phyloP scores from a whole-genome alignment of 768 basidiomycete species.

The Trametes coccinea region DNA sequence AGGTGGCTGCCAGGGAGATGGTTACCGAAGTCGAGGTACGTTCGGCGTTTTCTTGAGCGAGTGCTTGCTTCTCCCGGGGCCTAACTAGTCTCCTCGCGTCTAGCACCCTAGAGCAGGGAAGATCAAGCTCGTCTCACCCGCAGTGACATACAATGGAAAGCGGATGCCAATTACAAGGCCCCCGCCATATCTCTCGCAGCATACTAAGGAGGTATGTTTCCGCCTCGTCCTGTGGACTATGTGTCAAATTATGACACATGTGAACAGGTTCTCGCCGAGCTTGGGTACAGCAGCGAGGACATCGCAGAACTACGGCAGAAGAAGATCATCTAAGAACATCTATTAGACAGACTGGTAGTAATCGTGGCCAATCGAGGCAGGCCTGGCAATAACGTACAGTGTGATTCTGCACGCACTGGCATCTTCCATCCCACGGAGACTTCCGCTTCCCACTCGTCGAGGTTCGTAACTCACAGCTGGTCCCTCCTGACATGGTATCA shows the following conservation, averaged over 20 bases:
- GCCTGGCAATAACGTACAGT: not conserved
- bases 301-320: conserved; percentile 29
- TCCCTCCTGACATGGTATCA: too few species aligned
- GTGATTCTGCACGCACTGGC: not conserved
- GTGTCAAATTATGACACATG: not conserved
- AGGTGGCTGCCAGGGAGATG: conserved; percentile 75
- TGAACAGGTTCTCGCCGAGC: conserved; percentile 30
- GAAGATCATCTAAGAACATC: conserved; percentile 29
- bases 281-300: conserved; percentile 34
- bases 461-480: too few species aligned
- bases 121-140: conserved; percentile 78
- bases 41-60: conserved; percentile 26
- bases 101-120: conserved; percentile 45
- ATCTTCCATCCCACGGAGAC: too few species aligned
- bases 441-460: too few species aligned
- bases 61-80: not conserved
- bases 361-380: not conserved
- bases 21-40: conserved; percentile 75
- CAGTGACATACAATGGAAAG: conserved; percentile 79
- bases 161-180: conserved; percentile 72
- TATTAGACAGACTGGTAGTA: not conserved
- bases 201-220: conserved; percentile 65
- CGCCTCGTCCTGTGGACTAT: too few species aligned
- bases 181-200: conserved; percentile 88
- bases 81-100: too few species aligned